A percentile compares a stretch with the other conserved stretches of the same genome.
Evolutionary conservation across 768 basidiomycete species (phyloP).

Genomic region (Chalciporus chontae): DNA sequence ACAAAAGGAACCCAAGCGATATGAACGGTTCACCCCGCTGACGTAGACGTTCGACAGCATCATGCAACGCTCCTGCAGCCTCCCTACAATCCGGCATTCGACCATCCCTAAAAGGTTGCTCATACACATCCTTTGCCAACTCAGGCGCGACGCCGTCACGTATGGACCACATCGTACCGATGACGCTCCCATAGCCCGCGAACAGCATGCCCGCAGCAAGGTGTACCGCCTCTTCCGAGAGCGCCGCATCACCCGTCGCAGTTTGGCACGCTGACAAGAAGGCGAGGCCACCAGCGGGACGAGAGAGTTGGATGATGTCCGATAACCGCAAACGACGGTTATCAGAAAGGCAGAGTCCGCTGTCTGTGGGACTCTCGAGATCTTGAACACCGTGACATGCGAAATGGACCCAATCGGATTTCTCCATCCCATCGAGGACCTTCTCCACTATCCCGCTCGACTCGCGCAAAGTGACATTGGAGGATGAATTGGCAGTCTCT

Average conservation of each 20-base stretch:
- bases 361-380: slow-evolving; percentile 14
- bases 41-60: neutral
- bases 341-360: slow-evolving; percentile 14
- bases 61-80: neutral
- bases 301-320: neutral
- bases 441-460: neutral
- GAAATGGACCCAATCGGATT: slow-evolving; percentile 19
- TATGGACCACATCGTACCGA: slow-evolving; percentile 37
- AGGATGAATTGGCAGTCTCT: neutral
- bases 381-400: slow-evolving; percentile 30
- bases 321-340: neutral
- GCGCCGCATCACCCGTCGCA: slow-evolving; percentile 31
- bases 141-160: slow-evolving; percentile 33
- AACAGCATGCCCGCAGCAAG: slow-evolving; percentile 39
- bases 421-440: neutral
- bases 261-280: slow-evolving; percentile 47
- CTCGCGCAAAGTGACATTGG: neutral
- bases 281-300: slow-evolving; percentile 28
- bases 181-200: slow-evolving; percentile 29
- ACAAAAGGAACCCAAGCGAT: neutral
- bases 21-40: neutral
- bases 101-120: neutral
- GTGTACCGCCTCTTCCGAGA: slow-evolving; percentile 37
- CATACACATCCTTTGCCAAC: slow-evolving; percentile 33
- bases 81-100: neutral